Percentiles rank a stretch among this genome's conserved stretches.
phyloP scores from a whole-genome alignment of 2,329 filamentous ascomycete genomes.

The Colletotrichum limetticola region DNA sequence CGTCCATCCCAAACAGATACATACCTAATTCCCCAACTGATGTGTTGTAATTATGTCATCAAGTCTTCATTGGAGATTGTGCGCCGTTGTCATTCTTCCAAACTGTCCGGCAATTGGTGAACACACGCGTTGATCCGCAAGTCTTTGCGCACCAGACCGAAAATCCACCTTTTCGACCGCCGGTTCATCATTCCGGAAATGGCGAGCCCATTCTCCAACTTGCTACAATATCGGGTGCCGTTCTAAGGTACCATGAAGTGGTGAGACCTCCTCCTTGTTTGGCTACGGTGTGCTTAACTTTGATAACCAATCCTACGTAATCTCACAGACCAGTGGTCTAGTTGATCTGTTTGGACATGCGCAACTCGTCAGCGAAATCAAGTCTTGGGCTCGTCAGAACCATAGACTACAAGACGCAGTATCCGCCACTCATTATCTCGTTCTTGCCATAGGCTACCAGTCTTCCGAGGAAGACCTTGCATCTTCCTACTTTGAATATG shows the following conservation, averaged over 20 bases:
- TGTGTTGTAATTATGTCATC: background rate
- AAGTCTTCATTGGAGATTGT: constrained; percentile 65
- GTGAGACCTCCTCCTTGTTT: constrained; percentile 36
- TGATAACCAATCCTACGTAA: constrained; percentile 10
- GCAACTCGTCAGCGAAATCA: constrained; percentile 51
- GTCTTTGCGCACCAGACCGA: constrained; percentile 61
- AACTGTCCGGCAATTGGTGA: constrained; percentile 63
- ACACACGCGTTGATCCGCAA: constrained; percentile 56
- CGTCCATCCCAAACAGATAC: background rate
- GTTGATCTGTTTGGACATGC: constrained; percentile 60
- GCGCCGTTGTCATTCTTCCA: constrained; percentile 67
- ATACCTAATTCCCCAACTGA: background rate
- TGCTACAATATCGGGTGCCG: constrained; percentile 31
- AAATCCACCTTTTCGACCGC: constrained; percentile 55
- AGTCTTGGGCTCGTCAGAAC: constrained; percentile 51
- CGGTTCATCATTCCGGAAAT: constrained; percentile 20
- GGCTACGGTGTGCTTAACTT: background rate
- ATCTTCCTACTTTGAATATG: constrained; percentile 61
- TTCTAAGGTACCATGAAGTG: constrained; percentile 37
- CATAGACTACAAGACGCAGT: constrained; percentile 48
- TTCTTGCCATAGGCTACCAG: constrained; percentile 62
- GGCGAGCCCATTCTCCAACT: constrained; percentile 39
- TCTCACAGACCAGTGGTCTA: constrained; percentile 52
- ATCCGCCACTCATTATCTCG: constrained; percentile 56
- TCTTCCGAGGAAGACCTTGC: constrained; percentile 52